Percentiles rank a stretch among this genome's conserved stretches.
Conservation (phyloP, 352 stramenopile species). For the Aphanomyces stellatus region DNA sequence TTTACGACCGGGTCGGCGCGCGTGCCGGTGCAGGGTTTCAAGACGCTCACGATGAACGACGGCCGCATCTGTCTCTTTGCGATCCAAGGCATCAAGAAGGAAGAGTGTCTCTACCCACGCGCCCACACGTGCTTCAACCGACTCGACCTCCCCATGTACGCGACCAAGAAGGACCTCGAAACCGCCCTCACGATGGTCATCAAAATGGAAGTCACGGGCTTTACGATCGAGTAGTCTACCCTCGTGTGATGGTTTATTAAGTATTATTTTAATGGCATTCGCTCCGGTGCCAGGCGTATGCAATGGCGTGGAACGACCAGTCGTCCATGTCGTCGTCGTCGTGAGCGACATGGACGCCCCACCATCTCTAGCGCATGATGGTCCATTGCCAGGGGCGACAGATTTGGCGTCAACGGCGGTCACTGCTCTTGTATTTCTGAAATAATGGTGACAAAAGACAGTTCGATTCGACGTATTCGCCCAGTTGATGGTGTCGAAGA, state of each 20-base stretch:
- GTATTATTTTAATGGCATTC: no score
- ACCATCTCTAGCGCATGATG: no score
- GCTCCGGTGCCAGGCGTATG: no score
- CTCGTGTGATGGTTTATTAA: no score
- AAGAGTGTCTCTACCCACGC: slow-evolving; percentile 74
- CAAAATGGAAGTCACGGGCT: slow-evolving; percentile 18
- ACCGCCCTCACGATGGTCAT: slow-evolving; percentile 32
- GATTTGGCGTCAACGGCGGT: no score
- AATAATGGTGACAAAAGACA: no score
- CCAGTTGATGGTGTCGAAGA: background rate
- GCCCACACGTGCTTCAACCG: slow-evolving; percentile 84
- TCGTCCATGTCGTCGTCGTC: no score
- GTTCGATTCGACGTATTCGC: no score
- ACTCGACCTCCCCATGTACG: slow-evolving; percentile 72
- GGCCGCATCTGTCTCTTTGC: slow-evolving; percentile 80
- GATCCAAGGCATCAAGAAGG: slow-evolving; percentile 72
- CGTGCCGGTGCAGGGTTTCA: slow-evolving; percentile 85
- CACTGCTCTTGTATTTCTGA: no score
- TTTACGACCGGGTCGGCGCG: slow-evolving; percentile 97
- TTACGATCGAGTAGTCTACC: slow-evolving; percentile 13
- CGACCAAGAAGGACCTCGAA: slow-evolving; percentile 72
- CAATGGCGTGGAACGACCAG: no score
- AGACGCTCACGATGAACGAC: slow-evolving; percentile 83
- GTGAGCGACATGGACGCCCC: no score
- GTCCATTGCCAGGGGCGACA: no score